phyloP scores from a whole-genome alignment of 768 basidiomycete species.

The Kwoniella pini region DNA sequence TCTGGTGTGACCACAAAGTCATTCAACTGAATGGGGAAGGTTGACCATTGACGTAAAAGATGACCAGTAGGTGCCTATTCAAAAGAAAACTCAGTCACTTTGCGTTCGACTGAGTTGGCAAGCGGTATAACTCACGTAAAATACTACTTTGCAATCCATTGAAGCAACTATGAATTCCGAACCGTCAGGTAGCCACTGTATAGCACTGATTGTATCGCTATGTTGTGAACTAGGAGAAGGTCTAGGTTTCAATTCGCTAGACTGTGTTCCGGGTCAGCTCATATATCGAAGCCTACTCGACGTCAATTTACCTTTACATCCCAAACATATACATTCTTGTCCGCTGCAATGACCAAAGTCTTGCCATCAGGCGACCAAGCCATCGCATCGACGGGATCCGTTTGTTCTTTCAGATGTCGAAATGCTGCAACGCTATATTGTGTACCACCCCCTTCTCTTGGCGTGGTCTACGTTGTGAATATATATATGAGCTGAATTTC shows the following conservation, averaged over 20 bases:
- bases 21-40: constrained; percentile 74
- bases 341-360: constrained; percentile 77
- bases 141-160: constrained; percentile 69
- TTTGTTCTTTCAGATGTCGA: constrained; percentile 66
- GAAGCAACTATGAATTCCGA: constrained; percentile 86
- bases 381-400: constrained; percentile 72
- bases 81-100: too few species aligned
- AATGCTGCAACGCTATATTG: constrained; percentile 57
- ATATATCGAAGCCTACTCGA: background rate
- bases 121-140: constrained; percentile 55
- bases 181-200: constrained; percentile 85
- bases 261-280: too few species aligned
- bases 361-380: constrained; percentile 92
- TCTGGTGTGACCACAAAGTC: constrained; percentile 87
- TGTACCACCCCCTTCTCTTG: constrained; percentile 8
- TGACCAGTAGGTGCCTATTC: constrained; percentile 79
- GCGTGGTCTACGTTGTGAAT: background rate
- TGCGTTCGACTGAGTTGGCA: too few species aligned
- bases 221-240: constrained; percentile 56
- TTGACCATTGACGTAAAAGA: constrained; percentile 68
- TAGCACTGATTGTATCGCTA: constrained; percentile 76
- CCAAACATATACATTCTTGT: constrained; percentile 83
- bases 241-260: constrained; percentile 24
- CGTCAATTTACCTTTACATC: constrained; percentile 68
- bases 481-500: background rate